Base-by-base conservation (phyloP, 2,329 filamentous ascomycete species). In the Xylaria sp. region DNA sequence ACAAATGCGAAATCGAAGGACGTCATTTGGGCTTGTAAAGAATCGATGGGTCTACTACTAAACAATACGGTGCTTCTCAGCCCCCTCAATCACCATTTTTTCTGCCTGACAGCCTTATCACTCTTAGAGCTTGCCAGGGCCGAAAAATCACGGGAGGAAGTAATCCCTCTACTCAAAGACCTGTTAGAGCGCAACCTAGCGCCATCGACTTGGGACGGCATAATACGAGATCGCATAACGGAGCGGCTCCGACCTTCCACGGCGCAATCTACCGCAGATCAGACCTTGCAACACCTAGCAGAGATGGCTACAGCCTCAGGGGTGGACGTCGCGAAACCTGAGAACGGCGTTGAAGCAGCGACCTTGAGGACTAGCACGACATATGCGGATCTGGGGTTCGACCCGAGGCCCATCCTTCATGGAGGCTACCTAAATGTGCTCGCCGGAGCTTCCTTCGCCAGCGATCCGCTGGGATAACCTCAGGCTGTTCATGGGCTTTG, bases 71-170 rank as follows among this genome's bases (percentile, higher is more conserved):
- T 86, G 56, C 80, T 90, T 8, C 81, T 88, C 55, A 90, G 85
- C 63, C 91, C 91, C 0, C 81, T 93, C 54, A 89, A 89, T 65
- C 89, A 92, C 75, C 90, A 93, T 76, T 91, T 91, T 72, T 86
- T 86, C 63, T 85, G 85, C 13, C 82, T 93, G 10, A 84, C 86
- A 1, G 83, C 87, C 12, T 82, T 92, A 75, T 86, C 87, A n/a
- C 81, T 94, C 3, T 80, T 88, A 57, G 88, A 90, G 72, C 82
- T 93, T 41, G 81, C 81, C 39, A 87, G 86, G 73, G 80, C 86
- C 9, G 85, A 88, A 9, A 83, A 81, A 69, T 88, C 86, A 2
- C 85, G 84, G 54, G 86, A 88, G 5, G 88, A 90, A 72, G 89
- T 89, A 0, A 82, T 82, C 15, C 81, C 82, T 66, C 82, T 88